Conservation (phyloP, 805 yeast species). For the Wickerhamiella lipophila region DNA sequence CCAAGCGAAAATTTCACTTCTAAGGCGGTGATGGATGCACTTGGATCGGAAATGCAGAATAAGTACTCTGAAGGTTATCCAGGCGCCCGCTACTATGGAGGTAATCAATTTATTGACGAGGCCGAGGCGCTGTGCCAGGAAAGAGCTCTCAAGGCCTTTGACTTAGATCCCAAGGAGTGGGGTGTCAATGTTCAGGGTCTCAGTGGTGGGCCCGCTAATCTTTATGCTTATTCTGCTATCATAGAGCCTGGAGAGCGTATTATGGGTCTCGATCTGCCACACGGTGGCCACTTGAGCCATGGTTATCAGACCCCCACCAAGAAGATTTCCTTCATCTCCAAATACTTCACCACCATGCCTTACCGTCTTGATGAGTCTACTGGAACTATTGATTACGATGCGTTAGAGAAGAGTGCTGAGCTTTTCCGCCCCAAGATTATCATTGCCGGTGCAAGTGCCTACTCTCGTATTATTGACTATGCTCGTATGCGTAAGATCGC, state of each 20-base stretch:
- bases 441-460: conserved; percentile 96
- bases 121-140: conserved; percentile 82
- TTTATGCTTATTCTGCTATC: conserved; percentile 81
- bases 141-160: conserved; percentile 79
- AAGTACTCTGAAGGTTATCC: conserved; percentile 98
- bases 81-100: conserved; percentile 96
- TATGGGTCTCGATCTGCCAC: conserved; percentile 97
- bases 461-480: conserved; percentile 82
- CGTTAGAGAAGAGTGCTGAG: conserved; percentile 64
- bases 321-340: conserved; percentile 83
- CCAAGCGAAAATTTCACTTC: conserved; percentile 96
- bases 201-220: conserved; percentile 94
- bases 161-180: conserved; percentile 69
- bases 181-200: conserved; percentile 95
- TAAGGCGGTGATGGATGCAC: conserved; percentile 81
- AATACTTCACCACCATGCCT: conserved; percentile 96
- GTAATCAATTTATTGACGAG: conserved; percentile 87
- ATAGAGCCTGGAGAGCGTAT: conserved; percentile 82
- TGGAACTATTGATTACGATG: conserved; percentile 86
- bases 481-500: conserved; percentile 82
- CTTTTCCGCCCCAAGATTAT: conserved; percentile 89
- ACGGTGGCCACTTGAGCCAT: conserved; percentile 95
- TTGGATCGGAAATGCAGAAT: conserved; percentile 95
- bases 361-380: conserved; percentile 77
- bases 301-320: conserved; percentile 88